These are phyloP conservation scores for Choanephora cucurbitarum DNA, from an alignment of 371 early-diverging fungal species.

Conservation along the genomic window DNA sequence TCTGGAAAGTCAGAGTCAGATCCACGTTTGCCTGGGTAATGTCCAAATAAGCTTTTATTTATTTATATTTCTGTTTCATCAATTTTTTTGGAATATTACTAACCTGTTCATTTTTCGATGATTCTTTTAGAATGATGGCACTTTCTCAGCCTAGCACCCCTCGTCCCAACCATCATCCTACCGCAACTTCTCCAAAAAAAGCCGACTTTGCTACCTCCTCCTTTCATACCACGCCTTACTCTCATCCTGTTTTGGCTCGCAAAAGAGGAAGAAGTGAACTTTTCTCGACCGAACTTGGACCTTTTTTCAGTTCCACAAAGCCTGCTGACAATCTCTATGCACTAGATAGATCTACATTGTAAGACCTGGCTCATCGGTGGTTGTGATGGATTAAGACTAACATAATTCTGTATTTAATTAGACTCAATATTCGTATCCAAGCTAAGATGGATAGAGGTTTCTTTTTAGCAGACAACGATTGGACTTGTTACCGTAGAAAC, in stretches of 20 bases:
- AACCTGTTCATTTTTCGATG: conserved; percentile 1
- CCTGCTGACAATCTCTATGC: conserved; percentile 63
- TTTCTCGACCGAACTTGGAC: conserved; percentile 49
- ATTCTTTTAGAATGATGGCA: conserved; percentile 38
- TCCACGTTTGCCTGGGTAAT: conserved; percentile 49
- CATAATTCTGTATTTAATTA: conserved; percentile 6
- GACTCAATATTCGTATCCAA: conserved; percentile 49
- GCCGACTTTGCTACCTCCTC: conserved; percentile 32
- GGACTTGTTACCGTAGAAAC: conserved; percentile 96
- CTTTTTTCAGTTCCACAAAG: conserved; percentile 67
- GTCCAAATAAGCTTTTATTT: conserved; percentile 1
- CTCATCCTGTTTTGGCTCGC: conserved; percentile 30
- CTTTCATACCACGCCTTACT: conserved; percentile 35
- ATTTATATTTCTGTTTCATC: conserved; percentile 8
- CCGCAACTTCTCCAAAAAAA: conserved; percentile 25
- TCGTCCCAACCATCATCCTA: conserved; percentile 32
- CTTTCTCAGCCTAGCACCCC: conserved; percentile 54
- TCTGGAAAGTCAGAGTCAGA: conserved; percentile 31
- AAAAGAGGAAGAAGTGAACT: conserved; percentile 43
- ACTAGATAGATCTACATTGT: conserved; percentile 63
- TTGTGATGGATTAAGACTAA: not conserved
- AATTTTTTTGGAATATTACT: not conserved
- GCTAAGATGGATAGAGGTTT: conserved; percentile 82
- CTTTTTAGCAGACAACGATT: conserved; percentile 77
- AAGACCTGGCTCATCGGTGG: conserved; percentile 16